These are phyloP conservation scores for Allomyces javanicus DNA, from an alignment of 192 early-diverging fungal genomes.

Conservation along the genomic window DNA sequence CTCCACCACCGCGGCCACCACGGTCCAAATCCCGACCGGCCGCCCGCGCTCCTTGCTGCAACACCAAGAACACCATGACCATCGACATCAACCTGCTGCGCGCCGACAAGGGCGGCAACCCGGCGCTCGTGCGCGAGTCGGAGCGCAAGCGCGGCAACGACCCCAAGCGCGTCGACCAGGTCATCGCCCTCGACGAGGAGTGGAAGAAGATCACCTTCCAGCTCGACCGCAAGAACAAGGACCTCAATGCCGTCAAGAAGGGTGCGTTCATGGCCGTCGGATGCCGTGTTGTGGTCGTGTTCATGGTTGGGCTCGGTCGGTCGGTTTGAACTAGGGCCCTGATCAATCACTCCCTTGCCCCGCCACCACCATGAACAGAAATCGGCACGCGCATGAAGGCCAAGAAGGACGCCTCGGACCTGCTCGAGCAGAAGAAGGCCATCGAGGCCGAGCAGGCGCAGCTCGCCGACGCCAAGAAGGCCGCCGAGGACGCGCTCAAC, in stretches of 20 bases:
- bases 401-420: constrained; percentile 60
- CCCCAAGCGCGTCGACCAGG: constrained; percentile 73
- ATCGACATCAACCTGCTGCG: constrained; percentile 85
- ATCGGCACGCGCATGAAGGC: constrained; percentile 77
- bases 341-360: too few species aligned
- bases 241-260: constrained; percentile 81
- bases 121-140: constrained; percentile 78
- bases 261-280: not conserved
- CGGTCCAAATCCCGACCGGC: too few species aligned
- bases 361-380: constrained; percentile 10
- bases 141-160: constrained; percentile 71
- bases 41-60: too few species aligned
- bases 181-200: constrained; percentile 71
- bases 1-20: too few species aligned
- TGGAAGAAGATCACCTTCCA: constrained; percentile 69
- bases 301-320: too few species aligned
- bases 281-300: too few species aligned
- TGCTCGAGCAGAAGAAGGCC: constrained; percentile 53
- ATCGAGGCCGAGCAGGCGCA: constrained; percentile 50
- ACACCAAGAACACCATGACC: constrained; percentile 5
- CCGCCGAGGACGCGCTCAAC: constrained; percentile 42
- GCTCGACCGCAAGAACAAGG: constrained; percentile 74
- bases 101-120: constrained; percentile 79
- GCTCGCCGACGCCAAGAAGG: constrained; percentile 52
- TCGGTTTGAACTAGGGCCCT: too few species aligned